Evolutionary conservation across 495 filamentous ascomycete species (phyloP).

Genomic region (Aspergillus indologenus): DNA sequence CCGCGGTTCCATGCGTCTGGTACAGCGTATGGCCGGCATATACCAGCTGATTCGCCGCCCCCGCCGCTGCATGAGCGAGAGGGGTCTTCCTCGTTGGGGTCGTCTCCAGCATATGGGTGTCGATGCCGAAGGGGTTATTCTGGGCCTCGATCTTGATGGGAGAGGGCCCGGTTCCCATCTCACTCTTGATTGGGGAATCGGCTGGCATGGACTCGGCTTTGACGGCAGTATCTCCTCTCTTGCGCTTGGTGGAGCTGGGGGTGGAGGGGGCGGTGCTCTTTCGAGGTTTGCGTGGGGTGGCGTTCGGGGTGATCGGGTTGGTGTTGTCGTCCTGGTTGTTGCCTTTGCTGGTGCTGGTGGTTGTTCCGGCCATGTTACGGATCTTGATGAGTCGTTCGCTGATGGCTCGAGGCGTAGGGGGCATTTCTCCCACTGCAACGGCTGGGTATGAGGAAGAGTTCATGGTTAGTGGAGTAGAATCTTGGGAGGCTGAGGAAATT

Average conservation of each 20-base stretch:
- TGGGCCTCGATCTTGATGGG: conserved; percentile 6
- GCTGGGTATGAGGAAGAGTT: conserved; percentile 16
- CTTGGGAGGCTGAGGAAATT: not conserved
- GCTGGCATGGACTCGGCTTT: not conserved
- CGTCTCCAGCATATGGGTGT: not conserved
- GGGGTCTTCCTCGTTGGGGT: conserved; percentile 6
- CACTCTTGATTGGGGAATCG: not conserved
- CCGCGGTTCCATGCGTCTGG: not conserved
- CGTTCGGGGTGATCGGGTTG: not conserved
- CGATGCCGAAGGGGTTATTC: not conserved
- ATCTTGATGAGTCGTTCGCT: conserved; percentile 46
- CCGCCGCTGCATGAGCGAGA: not conserved
- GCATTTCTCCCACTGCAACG: conserved; percentile 15
- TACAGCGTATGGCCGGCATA: not conserved
- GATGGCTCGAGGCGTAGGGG: conserved; percentile 48
- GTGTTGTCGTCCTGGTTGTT: not conserved
- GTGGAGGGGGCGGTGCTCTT: conserved; percentile 2
- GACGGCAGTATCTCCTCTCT: not conserved
- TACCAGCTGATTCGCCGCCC: not conserved
- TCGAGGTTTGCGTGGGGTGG: conserved; percentile 18
- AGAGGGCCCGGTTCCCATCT: not conserved
- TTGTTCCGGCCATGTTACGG: conserved; percentile 23
- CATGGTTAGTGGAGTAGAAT: not conserved
- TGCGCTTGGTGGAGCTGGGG: conserved; percentile 14
- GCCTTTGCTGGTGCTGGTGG: conserved; percentile 21